Evolutionary conservation across 2,329 filamentous ascomycete genomes (phyloP).

Genomic region (Calonectria hawksworthii): DNA sequence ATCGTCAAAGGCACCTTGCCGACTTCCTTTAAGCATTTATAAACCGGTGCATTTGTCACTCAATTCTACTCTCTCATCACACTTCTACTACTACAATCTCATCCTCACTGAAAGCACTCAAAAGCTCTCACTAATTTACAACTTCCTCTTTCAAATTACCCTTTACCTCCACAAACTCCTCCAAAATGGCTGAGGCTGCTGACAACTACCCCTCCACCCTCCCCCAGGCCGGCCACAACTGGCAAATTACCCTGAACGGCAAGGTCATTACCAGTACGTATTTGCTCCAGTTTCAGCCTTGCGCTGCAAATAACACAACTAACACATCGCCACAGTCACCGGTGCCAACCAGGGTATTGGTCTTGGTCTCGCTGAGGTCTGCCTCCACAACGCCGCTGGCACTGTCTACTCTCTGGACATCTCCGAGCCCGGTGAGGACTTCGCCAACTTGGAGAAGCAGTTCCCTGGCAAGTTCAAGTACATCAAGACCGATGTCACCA

Average conservation of each 20-base stretch:
- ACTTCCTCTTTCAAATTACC: not conserved
- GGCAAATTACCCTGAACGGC: conserved; percentile 50
- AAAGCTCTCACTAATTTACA: not conserved
- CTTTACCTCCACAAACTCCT: not conserved
- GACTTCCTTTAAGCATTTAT: conserved; percentile 6
- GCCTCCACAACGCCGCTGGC: conserved; percentile 59
- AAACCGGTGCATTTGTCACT: not conserved
- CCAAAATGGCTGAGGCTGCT: conserved; percentile 18
- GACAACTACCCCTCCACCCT: conserved; percentile 48
- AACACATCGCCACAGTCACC: conserved; percentile 48
- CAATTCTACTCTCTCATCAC: not conserved
- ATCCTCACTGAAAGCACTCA: not conserved
- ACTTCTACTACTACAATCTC: not conserved
- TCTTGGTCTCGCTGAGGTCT: conserved; percentile 61
- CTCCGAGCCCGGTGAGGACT: conserved; percentile 43
- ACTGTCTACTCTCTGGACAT: conserved; percentile 46
- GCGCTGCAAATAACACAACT: not conserved
- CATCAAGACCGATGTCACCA: conserved; percentile 61
- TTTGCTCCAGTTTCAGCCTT: not conserved
- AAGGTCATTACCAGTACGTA: conserved; percentile 57
- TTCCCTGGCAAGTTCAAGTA: conserved; percentile 59
- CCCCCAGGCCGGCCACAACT: conserved; percentile 52
- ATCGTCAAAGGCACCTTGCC: conserved; percentile 5
- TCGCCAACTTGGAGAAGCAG: conserved; percentile 52
- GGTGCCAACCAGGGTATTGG: conserved; percentile 61